A percentile compares a stretch with the other conserved stretches of the same genome.
Conservation (phyloP, 1,284 basidiomycete genomes). For the Anthracocystis walkeri region DNA sequence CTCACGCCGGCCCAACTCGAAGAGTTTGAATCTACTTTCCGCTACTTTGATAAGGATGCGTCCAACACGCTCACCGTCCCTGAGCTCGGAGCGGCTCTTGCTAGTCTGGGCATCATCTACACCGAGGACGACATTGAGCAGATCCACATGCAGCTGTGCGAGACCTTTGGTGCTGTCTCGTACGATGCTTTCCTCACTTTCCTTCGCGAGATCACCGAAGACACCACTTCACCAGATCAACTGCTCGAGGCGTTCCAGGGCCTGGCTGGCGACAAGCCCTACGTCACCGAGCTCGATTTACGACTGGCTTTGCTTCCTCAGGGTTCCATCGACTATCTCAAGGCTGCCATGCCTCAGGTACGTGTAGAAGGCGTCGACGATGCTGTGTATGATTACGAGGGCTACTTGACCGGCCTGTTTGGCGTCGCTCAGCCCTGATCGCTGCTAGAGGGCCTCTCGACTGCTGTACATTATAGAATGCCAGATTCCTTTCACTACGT, state of each 20-base stretch:
- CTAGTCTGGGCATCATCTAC: constrained; percentile 93
- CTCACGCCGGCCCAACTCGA: constrained; percentile 94
- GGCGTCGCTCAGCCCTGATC: constrained; percentile 39
- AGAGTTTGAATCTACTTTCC: constrained; percentile 96
- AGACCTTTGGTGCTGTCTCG: constrained; percentile 86
- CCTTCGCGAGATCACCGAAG: constrained; percentile 88
- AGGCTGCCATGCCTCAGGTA: constrained; percentile 58
- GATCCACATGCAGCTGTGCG: constrained; percentile 85
- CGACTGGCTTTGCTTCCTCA: constrained; percentile 85
- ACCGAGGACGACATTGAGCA: constrained; percentile 86
- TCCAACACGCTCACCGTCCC: constrained; percentile 85
- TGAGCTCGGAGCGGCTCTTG: constrained; percentile 91
- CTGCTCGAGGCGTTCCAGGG: constrained; percentile 92
- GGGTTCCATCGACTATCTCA: constrained; percentile 83
- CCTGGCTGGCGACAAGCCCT: constrained; percentile 91
- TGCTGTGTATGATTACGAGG: constrained; percentile 60
- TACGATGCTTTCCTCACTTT: constrained; percentile 96
- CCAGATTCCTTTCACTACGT: background rate
- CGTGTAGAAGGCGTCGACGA: constrained; percentile 56
- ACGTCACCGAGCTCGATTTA: constrained; percentile 92
- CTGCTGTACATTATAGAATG: constrained; percentile 13
- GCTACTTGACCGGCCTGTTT: constrained; percentile 53
- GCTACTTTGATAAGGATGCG: constrained; percentile 94
- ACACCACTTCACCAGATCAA: constrained; percentile 91
- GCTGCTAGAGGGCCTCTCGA: background rate